Evolutionary conservation across 306 rosid genomes (phyloP).

Genomic region (Vicia villosa): DNA sequence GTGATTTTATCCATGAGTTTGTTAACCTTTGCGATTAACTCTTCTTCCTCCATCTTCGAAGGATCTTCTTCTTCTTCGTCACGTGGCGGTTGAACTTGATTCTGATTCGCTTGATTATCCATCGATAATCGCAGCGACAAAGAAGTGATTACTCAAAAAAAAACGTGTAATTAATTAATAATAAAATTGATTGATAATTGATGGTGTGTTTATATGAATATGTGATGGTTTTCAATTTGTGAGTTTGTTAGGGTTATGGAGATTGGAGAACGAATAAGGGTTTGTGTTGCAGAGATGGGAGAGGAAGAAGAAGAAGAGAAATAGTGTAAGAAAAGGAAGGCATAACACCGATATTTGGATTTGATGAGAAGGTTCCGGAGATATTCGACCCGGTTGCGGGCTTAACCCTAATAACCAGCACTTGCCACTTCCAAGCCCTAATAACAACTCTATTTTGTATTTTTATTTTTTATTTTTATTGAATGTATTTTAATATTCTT

Average conservation of each 20-base stretch:
- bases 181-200: not conserved
- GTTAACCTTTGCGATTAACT: constrained; percentile 70
- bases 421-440: not conserved
- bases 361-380: constrained; percentile 43
- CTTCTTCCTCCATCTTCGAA: constrained; percentile 73
- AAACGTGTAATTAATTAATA: not conserved
- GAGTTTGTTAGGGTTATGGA: too few species aligned
- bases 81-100: constrained; percentile 32
- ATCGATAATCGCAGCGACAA: not conserved
- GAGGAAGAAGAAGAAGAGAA: not conserved
- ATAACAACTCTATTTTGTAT: not conserved
- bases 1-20: constrained; percentile 82
- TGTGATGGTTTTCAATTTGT: not conserved
- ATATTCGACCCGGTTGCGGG: constrained; percentile 30
- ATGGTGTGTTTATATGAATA: not conserved
- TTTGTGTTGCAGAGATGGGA: constrained; percentile 12
- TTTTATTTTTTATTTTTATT: too few species aligned
- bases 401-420: constrained; percentile 24
- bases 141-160: not conserved
- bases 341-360: not conserved
- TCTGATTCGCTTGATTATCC: constrained; percentile 41
- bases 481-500: too few species aligned
- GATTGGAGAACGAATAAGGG: not conserved
- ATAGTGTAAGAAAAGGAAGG: constrained; percentile 13
- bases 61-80: constrained; percentile 66